phyloP scores from a whole-genome alignment of 2,329 filamentous ascomycete genomes.

The Phialophora verrucosa region DNA sequence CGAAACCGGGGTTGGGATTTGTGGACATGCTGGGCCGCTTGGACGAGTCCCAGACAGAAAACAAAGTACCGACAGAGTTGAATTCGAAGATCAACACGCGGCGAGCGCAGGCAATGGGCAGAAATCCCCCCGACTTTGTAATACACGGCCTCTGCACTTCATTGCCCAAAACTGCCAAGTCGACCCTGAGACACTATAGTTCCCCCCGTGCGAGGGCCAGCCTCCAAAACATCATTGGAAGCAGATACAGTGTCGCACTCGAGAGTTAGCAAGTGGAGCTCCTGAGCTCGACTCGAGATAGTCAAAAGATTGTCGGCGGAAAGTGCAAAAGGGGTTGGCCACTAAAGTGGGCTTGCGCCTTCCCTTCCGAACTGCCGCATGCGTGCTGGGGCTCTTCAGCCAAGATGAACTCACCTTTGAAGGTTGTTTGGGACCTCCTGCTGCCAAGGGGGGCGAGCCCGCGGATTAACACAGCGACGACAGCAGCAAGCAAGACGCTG shows the following conservation, averaged over 20 bases:
- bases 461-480: not conserved
- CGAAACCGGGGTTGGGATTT: conserved; percentile 33
- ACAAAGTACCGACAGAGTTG: not conserved
- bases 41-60: not conserved
- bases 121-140: not conserved
- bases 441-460: not conserved
- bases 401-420: conserved; percentile 4
- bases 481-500: not conserved
- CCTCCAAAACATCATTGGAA: not conserved
- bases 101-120: not conserved
- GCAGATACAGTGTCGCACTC: conserved; percentile 5
- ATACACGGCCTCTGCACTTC: not conserved
- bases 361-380: not conserved
- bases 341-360: not conserved
- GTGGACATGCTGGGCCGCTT: conserved; percentile 13
- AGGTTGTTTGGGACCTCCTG: not conserved
- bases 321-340: conserved; percentile 17
- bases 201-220: not conserved
- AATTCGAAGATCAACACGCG: not conserved
- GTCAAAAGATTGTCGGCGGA: conserved; percentile 1
- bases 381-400: not conserved
- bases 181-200: not conserved
- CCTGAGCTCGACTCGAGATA: not conserved
- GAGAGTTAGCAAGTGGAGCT: conserved; percentile 8
- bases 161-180: conserved; percentile 1